Conservation (phyloP, 164 flowering plant genomes). For the Vitis labrusca region DNA sequence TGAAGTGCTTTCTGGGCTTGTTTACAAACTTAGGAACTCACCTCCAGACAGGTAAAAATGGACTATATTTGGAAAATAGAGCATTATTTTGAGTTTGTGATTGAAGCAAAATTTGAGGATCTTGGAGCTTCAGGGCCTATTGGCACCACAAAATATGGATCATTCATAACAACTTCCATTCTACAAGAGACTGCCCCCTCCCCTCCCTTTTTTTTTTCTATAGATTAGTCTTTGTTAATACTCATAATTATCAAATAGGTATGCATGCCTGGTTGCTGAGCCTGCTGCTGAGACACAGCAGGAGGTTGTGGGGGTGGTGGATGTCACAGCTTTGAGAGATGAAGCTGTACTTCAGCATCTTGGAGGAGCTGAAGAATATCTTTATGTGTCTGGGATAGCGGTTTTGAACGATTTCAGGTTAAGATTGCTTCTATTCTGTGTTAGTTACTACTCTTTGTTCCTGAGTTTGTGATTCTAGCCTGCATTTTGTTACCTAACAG, state of each 20-base stretch:
- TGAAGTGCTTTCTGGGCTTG: conserved; percentile 78
- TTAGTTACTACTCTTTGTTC: too few species aligned
- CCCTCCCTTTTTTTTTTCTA: not conserved
- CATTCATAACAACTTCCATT: too few species aligned
- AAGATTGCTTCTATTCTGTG: not conserved
- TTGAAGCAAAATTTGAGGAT: too few species aligned
- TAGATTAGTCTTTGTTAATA: not conserved
- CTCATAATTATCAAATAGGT: conserved; percentile 36
- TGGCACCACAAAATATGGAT: too few species aligned
- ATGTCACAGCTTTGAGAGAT: conserved; percentile 69
- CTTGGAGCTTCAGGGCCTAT: too few species aligned
- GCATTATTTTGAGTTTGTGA: too few species aligned
- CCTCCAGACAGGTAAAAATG: conserved; percentile 67
- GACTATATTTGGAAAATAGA: too few species aligned
- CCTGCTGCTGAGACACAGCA: conserved; percentile 13
- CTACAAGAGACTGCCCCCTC: too few species aligned
- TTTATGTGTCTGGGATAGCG: conserved; percentile 88
- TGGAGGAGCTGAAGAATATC: conserved; percentile 64
- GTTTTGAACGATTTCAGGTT: conserved; percentile 71
- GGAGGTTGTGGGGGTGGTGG: conserved; percentile 72
- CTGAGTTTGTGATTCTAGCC: not conserved
- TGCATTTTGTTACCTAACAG: conserved; percentile 26
- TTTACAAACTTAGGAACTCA: conserved; percentile 72
- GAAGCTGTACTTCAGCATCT: conserved; percentile 50
- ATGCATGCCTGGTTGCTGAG: conserved; percentile 86